phyloP scores from a whole-genome alignment of 148 eudicot genomes.

The Tetragonia tetragonoides region DNA sequence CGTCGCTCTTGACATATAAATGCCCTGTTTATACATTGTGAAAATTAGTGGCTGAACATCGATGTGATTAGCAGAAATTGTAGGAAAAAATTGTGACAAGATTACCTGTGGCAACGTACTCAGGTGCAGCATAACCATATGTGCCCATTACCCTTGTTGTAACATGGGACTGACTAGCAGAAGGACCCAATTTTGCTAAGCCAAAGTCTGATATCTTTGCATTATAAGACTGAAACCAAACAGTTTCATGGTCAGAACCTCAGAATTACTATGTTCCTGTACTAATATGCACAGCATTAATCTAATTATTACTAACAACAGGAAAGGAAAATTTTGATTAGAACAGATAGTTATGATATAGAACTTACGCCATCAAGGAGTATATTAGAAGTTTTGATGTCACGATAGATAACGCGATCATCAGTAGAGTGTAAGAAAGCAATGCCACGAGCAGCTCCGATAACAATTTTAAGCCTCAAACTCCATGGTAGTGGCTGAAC shows the following conservation, averaged over 20 bases:
- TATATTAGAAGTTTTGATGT: constrained; percentile 82
- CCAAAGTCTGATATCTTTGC: constrained; percentile 89
- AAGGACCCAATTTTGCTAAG: constrained; percentile 69
- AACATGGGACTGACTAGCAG: constrained; percentile 60
- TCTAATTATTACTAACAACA: background rate
- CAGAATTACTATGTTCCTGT: background rate
- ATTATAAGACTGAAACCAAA: constrained; percentile 52
- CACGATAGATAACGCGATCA: constrained; percentile 64
- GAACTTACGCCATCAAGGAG: constrained; percentile 74
- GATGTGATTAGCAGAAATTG: background rate
- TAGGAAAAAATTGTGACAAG: background rate
- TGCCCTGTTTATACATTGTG: constrained; percentile 51
- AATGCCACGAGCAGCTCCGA: constrained; percentile 86
- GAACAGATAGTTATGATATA: background rate
- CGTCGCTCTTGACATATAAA: constrained; percentile 77
- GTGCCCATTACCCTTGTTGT: constrained; percentile 81
- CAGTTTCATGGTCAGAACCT: constrained; percentile 11
- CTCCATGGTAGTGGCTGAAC: constrained; percentile 91
- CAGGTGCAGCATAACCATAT: constrained; percentile 87
- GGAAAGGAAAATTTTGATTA: background rate
- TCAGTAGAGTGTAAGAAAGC: constrained; percentile 66
- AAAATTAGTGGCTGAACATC: too few species aligned
- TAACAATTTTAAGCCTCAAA: constrained; percentile 61
- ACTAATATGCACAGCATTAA: background rate
- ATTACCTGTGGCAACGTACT: constrained; percentile 83